phyloP scores from a whole-genome alignment of 1,139 yeast genomes.

The Geotrichum phurueaensis region DNA sequence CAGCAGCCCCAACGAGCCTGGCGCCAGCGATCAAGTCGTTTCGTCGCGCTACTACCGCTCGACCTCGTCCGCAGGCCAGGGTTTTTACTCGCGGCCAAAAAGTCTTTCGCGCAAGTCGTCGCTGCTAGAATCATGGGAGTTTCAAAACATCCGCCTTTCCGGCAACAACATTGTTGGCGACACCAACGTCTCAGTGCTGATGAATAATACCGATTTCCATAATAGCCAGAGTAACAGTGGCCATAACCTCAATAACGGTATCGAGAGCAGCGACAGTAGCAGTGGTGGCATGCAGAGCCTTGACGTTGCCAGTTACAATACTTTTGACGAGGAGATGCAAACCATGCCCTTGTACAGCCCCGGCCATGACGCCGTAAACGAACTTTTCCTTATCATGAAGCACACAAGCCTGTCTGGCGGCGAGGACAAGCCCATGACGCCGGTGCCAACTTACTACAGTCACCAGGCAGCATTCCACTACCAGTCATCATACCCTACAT shows the following conservation, averaged over 20 bases:
- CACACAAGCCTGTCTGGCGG: slow-evolving; percentile 16
- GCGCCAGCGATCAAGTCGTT: background rate
- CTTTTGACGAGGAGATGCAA: slow-evolving; percentile 18
- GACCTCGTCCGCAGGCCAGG: slow-evolving; percentile 1
- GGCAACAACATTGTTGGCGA: slow-evolving; percentile 18
- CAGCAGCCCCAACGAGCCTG: slow-evolving; percentile 1
- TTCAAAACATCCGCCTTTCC: slow-evolving; percentile 17
- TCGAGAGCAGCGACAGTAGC: slow-evolving; percentile 15
- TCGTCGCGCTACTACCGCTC: background rate
- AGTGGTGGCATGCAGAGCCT: slow-evolving; percentile 9
- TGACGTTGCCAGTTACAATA: slow-evolving; percentile 8
- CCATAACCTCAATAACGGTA: slow-evolving; percentile 1
- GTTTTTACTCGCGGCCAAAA: slow-evolving; percentile 3
- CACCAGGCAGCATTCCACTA: background rate
- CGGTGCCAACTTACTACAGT: background rate
- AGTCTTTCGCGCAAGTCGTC: slow-evolving; percentile 17
- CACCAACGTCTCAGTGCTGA: slow-evolving; percentile 16
- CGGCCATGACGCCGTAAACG: slow-evolving; percentile 21
- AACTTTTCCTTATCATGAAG: slow-evolving; percentile 25
- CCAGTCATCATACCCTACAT: background rate
- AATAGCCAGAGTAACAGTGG: background rate
- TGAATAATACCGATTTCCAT: background rate
- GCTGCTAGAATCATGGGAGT: slow-evolving; percentile 18
- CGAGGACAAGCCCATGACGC: background rate
- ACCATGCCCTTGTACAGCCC: slow-evolving; percentile 19